Base-by-base conservation (phyloP, 202 grass and related monocot species). In the Elaeis oleifera region DNA sequence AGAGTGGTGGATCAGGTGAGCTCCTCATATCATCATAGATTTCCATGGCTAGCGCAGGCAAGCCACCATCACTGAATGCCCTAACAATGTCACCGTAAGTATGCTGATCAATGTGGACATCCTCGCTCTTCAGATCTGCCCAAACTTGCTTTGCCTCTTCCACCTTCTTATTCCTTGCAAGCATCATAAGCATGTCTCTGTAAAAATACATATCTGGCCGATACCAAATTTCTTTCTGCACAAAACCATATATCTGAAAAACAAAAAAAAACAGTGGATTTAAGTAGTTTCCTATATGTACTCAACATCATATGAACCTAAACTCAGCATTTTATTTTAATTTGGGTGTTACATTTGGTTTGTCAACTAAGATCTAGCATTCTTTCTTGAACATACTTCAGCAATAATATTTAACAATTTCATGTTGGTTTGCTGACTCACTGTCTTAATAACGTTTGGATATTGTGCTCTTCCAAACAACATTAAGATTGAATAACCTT, bases 151-250 rank as follows among this genome's bases (percentile, higher is more conserved):
- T 82, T 21, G 92, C 74, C 50, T 91, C 84, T 20, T 72, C 39
- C 19, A 73, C 52, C 57, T 81, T 91, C 74, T 86, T 97, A 74
- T 97, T 89, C 58, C 88, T 87, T 15, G 84, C 84, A 56, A 91
- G 68, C 84, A 81, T 79, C 73, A 77, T 82, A 8, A 97, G 59
- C 80, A 97, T 89, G 64, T 97, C 88, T 48, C 82, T 56, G 56
- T 92, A 92, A 6, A 92, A 82, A 59, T 89, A 97, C 92, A 97
- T 92, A 58, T 97, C 92, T 0, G 88, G 92, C 11, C 67, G 84
- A 20, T 89, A 97, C 84, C 92, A 92, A 27, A 92, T 89, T 72
- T 97, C 92, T 69, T 86, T 92, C 55, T 79, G 28, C 54, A 89
- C 84, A 5, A 65, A 65, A 52, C 66, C 65, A 64, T 92, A 92